Base-by-base conservation (phyloP, 176 grass and related monocot genomes). In the Melocanna baccifera region DNA sequence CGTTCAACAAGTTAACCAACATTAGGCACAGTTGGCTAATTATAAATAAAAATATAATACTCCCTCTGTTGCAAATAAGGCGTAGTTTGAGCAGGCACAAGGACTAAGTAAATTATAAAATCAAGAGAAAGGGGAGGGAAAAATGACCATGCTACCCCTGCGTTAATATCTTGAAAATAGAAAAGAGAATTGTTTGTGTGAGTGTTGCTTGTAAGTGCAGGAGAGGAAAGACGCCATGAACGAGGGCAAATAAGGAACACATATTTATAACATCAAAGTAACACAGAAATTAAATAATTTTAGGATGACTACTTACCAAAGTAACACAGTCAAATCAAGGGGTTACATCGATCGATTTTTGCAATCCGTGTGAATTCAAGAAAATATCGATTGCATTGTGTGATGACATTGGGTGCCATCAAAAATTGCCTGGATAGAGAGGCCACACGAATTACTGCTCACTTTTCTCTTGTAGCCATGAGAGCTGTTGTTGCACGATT, bases 1-100 rank as follows among this genome's bases (percentile, higher is more conserved):
- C 97, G 15, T 99, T 89, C 81, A 99, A 99, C 75, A 99, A 94
- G 91, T n/a, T n/a, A n/a, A n/a, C n/a, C n/a, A n/a, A n/a, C n/a
- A n/a, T n/a, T n/a, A n/a, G n/a, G n/a, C n/a, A n/a, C n/a, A n/a
- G n/a, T n/a, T n/a, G n/a, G n/a, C n/a, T n/a, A n/a, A n/a, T n/a
- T n/a, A n/a, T n/a, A n/a, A n/a, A n/a, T n/a, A n/a, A n/a, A n/a
- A n/a, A n/a, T n/a, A n/a, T n/a, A n/a, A n/a, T n/a, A n/a, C n/a
- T n/a, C n/a, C n/a, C n/a, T n/a, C n/a, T n/a, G n/a, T n/a, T n/a
- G n/a, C n/a, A n/a, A n/a, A n/a, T n/a, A n/a, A n/a, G n/a, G n/a
- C n/a, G n/a, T n/a, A n/a, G n/a, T n/a, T n/a, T n/a, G n/a, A n/a
- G n/a, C n/a, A n/a, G n/a, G n/a, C n/a, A n/a, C n/a, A n/a, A n/a